Evolutionary conservation across 2,329 filamentous ascomycete genomes (phyloP).

Genomic region (Tolypocladium sp.): DNA sequence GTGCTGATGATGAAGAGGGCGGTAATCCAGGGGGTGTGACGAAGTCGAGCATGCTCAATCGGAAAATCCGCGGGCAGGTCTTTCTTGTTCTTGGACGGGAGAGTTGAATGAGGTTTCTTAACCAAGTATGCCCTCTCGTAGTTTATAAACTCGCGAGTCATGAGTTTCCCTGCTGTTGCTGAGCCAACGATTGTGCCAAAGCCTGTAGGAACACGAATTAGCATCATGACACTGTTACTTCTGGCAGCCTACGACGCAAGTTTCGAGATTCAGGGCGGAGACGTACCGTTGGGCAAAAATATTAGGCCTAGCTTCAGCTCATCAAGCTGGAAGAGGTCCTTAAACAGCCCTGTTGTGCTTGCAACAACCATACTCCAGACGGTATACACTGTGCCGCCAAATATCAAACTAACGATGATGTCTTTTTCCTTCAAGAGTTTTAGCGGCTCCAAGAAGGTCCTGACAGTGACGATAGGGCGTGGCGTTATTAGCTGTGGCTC

Average conservation of each 20-base stretch:
- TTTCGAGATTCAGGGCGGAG: too few relatives aligned
- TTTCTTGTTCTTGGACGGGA: conserved; percentile 6
- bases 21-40: conserved; percentile 29
- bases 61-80: conserved; percentile 26
- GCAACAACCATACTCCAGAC: conserved; percentile 37
- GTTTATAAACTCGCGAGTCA: conserved; percentile 26
- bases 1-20: conserved; percentile 26
- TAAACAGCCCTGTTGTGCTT: conserved; percentile 27
- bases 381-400: conserved; percentile 25
- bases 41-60: conserved; percentile 29
- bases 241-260: too few relatives aligned
- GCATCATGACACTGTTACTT: too few relatives aligned
- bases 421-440: conserved; percentile 30
- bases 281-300: conserved; percentile 15
- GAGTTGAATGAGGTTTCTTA: conserved; percentile 7
- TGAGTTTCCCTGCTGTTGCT: conserved; percentile 27
- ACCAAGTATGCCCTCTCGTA: conserved; percentile 17
- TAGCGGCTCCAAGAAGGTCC: conserved; percentile 25
- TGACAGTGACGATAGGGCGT: conserved; percentile 13
- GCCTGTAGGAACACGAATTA: too few relatives aligned
- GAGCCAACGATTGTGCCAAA: conserved; percentile 22
- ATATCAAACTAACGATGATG: conserved; percentile 30
- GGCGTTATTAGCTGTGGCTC: neutral
- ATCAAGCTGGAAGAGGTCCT: conserved; percentile 13
- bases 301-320: conserved; percentile 14